Evolutionary conservation across 495 filamentous ascomycete species (phyloP).

Genomic region (Penicillium atrosanguineum): DNA sequence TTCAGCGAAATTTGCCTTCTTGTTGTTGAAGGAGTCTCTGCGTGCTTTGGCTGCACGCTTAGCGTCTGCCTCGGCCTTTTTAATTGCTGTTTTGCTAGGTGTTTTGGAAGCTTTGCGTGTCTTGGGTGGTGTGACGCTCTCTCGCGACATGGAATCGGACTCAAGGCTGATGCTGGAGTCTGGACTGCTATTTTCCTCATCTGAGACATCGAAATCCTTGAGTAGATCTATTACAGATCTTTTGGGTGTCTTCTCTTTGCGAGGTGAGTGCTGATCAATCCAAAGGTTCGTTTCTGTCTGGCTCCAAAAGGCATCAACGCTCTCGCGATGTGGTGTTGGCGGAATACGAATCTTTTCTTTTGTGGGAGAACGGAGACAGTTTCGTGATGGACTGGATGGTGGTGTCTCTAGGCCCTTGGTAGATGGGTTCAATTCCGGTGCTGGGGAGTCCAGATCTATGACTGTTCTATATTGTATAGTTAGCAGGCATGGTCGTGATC

Average conservation of each 20-base stretch:
- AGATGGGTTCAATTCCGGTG: constrained; percentile 13
- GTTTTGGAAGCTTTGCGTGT: constrained; percentile 28
- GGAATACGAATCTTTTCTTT: constrained; percentile 50
- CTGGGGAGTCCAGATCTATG: constrained; percentile 23
- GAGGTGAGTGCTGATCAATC: constrained; percentile 76
- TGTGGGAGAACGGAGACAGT: constrained; percentile 48
- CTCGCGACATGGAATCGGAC: constrained; percentile 12
- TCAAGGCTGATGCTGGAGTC: constrained; percentile 9
- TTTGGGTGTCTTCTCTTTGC: constrained; percentile 42
- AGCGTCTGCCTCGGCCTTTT: constrained; percentile 42
- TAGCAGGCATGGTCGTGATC: constrained; percentile 1
- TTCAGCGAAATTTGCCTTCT: constrained; percentile 64
- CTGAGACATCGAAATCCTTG: constrained; percentile 31
- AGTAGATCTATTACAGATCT: constrained; percentile 25
- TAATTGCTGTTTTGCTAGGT: constrained; percentile 42
- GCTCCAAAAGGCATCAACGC: constrained; percentile 78
- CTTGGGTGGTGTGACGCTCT: neutral
- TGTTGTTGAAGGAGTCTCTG: constrained; percentile 64
- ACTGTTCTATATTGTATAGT: constrained; percentile 13
- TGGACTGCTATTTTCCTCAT: constrained; percentile 18
- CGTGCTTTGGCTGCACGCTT: constrained; percentile 39
- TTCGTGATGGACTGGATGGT: constrained; percentile 44
- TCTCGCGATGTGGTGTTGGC: constrained; percentile 59
- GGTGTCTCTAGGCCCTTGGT: constrained; percentile 34
- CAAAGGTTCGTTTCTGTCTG: constrained; percentile 72